Evolutionary conservation across 2,329 filamentous ascomycete species (phyloP), one percentile per base, ranked within the genome.

Genomic region (Tolypocladium sp.): DNA sequence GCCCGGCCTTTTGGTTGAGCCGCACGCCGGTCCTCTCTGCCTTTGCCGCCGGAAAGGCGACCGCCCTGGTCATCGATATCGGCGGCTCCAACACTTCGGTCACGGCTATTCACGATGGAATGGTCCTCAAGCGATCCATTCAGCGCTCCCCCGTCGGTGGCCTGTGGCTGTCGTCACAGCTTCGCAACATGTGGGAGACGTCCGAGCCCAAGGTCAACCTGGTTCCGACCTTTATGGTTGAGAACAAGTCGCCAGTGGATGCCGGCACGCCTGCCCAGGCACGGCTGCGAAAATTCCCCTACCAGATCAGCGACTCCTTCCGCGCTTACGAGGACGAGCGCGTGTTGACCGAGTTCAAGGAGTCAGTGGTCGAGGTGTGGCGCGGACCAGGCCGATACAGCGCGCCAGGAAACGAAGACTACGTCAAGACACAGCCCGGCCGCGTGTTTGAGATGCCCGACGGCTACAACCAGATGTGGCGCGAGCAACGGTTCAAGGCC

Each of bases 401-500:
- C 49, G 75, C 73, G 65, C 82, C 76, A 27, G 85, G 87, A 42
- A 95, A 93, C 70, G 86, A 94, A 70, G 92, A 97, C 49, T 80
- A 85, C 55, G 87, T 87, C 60, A 87, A 84, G 71, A 81, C 77
- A 52, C 85, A 87, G 63, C 90, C 91, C 1, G 90, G 91, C 46
- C 88, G 91, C 57, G 89, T 94, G 13, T 99, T 97, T 69, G 94
- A 99, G 78, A 94, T 99, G 83, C 94, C 94, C 12, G 91, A 97
- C 70, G 94, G 94, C 56, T 92, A 89, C 77, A 99, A 97, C 78
- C 90, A 96, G 73, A 89, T 96, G 75, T 99, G 96, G 79, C 88
- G 90, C 62, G 83, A 88, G 59, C 92, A 97, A 73, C 87, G 94
- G 56, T 97, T 89, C 81, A 85, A 86, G 65, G 88, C 91, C 13